Base-by-base conservation (phyloP, 306 rosid species). In the Lithocarpus polystachyus region DNA sequence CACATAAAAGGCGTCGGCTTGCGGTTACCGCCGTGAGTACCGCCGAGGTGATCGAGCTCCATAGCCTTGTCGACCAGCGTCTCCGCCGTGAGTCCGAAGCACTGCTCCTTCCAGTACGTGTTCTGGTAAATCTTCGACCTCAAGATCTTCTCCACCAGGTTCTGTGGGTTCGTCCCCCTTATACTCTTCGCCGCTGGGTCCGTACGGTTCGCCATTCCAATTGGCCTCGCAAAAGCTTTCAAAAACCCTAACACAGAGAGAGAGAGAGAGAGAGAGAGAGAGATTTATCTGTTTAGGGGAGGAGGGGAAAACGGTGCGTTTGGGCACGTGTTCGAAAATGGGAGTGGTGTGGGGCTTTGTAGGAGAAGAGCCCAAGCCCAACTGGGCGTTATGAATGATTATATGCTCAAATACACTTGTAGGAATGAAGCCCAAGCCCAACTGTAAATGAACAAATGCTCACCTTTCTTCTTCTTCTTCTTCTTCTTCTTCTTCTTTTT, bases 41-140 rank as follows among this genome's bases (percentile, higher is more conserved):
- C 98, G 28, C 98, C 99, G 54, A 96, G 87, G 85, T 93, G 97
- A 81, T 96, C 99, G 64, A 96, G 89, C 83, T 96, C 99, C 97
- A 96, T 96, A 69, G 99, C 98, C 78, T 96, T 93, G 86, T 96
- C 99, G 23, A 96, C 98, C 61, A 96, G 79, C 14, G 98, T 96
- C 83, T 91, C 99, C 54, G 99, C 99, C 13, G 99, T 96, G 72
- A 96, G 82, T 24, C 99, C 99, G 80, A 96, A 96, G 68, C 99
- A 93, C 76, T 93, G 99, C 77, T 93, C 99, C 90, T 96, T 96
- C 99, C 98, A 96, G 80, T 90, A 93, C 2, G 94, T 96, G 75
- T 91, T 76, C 89, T 96, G 96, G 77, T 96, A 91, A 65, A 96
- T 93, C 90, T 96, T 93, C 2, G 99, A 89, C n/a, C 99, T 93